These are phyloP conservation scores for Castanea crenata DNA, from an alignment of 306 rosid genomes.

Conservation along the genomic window DNA sequence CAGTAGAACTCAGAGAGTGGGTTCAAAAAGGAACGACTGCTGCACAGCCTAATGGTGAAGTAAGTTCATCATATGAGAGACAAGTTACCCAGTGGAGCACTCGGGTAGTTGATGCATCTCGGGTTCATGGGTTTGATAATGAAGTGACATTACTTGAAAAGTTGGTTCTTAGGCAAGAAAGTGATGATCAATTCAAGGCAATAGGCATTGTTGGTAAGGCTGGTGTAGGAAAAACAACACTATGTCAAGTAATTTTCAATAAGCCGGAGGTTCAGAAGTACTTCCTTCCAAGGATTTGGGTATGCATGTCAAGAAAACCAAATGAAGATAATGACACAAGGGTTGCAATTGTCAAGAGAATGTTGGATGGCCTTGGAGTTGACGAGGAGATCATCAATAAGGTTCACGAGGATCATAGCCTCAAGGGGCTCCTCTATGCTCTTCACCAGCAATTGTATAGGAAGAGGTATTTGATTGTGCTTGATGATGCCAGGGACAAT, in stretches of 20 bases:
- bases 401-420: background rate
- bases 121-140: constrained; percentile 23
- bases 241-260: constrained; percentile 5
- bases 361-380: constrained; percentile 17
- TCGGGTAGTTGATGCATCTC: background rate
- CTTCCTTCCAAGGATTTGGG: constrained; percentile 31
- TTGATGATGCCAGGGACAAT: constrained; percentile 23
- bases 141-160: constrained; percentile 3
- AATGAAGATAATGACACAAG: background rate
- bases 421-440: constrained; percentile 4
- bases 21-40: background rate
- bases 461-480: constrained; percentile 25
- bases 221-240: constrained; percentile 23
- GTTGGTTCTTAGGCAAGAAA: background rate
- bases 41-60: background rate
- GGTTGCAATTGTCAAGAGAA: constrained; percentile 4
- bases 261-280: constrained; percentile 6
- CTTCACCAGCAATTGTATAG: constrained; percentile 10
- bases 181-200: constrained; percentile 5
- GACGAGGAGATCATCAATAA: background rate
- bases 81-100: background rate
- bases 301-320: constrained; percentile 6
- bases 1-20: background rate
- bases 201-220: constrained; percentile 16
- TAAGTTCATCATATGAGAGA: background rate